These are phyloP conservation scores for Prunus mira DNA, from an alignment of 306 rosid species.

Conservation along the genomic window DNA sequence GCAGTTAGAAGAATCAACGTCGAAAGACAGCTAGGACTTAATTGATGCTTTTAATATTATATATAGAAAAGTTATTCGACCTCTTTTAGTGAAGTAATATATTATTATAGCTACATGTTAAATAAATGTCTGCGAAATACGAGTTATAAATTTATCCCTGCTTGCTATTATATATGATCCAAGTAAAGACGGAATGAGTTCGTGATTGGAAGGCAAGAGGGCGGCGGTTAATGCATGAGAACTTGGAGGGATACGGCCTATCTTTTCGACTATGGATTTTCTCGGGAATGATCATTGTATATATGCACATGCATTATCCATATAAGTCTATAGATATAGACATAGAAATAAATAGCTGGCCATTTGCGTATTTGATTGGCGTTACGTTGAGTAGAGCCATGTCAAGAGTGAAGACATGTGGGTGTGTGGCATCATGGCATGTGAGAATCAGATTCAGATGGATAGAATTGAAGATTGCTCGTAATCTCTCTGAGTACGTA, in stretches of 20 bases:
- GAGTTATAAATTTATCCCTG: no score
- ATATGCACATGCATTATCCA: not conserved
- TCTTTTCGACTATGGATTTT: not conserved
- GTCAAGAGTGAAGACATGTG: not conserved
- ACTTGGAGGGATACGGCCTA: conserved; percentile 19
- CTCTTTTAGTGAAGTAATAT: no score
- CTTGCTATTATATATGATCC: no score
- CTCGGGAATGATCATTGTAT: conserved; percentile 24
- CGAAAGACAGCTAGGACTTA: conserved; percentile 7
- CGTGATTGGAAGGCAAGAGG: conserved; percentile 3
- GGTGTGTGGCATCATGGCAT: no score
- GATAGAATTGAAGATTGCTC: no score
- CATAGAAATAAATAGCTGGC: not conserved
- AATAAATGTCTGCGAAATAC: no score
- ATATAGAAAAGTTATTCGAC: not conserved
- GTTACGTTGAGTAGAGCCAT: not conserved
- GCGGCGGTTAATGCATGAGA: conserved; percentile 16
- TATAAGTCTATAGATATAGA: not conserved
- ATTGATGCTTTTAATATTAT: not conserved
- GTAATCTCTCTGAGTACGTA: no score
- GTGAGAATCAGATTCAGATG: no score
- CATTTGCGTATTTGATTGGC: conserved; percentile 1
- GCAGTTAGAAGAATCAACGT: conserved; percentile 1
- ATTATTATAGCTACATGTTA: no score
- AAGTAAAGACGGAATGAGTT: not conserved